A percentile compares a stretch with the other conserved stretches of the same genome.
phyloP scores from a whole-genome alignment of 2,329 filamentous ascomycete genomes.

The Lecanicillium sp. region DNA sequence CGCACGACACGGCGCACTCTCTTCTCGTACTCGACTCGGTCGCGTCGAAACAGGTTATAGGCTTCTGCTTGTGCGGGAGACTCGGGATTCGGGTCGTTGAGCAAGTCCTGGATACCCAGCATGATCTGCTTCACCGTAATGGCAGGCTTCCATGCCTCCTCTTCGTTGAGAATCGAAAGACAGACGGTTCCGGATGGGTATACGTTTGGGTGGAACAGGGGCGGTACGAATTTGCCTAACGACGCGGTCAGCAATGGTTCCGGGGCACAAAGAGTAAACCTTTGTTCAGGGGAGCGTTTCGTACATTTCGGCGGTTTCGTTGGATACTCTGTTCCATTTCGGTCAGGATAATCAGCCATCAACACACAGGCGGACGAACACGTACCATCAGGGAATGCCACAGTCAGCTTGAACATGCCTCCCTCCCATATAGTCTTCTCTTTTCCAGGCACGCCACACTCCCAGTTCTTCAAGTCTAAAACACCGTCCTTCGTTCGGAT shows the following conservation, averaged over 20 bases:
- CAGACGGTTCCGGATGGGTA: conserved; percentile 98
- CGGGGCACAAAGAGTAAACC: background rate
- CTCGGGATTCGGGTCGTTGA: conserved; percentile 95
- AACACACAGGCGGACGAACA: conserved; percentile 8
- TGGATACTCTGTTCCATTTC: conserved; percentile 67
- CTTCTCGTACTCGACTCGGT: conserved; percentile 78
- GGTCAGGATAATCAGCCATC: conserved; percentile 12
- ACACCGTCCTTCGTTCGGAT: conserved; percentile 70
- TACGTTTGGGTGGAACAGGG: conserved; percentile 96
- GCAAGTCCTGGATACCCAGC: conserved; percentile 87
- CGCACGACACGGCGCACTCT: conserved; percentile 79
- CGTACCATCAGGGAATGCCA: conserved; percentile 88
- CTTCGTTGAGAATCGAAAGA: conserved; percentile 93
- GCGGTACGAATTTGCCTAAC: conserved; percentile 88
- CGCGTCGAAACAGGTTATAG: conserved; percentile 94
- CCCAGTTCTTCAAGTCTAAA: conserved; percentile 91
- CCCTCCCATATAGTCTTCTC: conserved; percentile 97
- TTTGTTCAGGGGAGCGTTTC: conserved; percentile 21
- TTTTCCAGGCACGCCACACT: conserved; percentile 93
- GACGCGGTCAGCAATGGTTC: conserved; percentile 1
- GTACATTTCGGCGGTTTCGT: conserved; percentile 98
- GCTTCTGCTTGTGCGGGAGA: conserved; percentile 95
- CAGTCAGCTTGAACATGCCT: conserved; percentile 90
- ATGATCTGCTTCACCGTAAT: conserved; percentile 98
- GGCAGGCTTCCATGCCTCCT: conserved; percentile 96